A percentile compares a stretch with the other conserved stretches of the same genome.
phyloP scores from a whole-genome alignment of 768 basidiomycete species.

The Boletus sensibilis region DNA sequence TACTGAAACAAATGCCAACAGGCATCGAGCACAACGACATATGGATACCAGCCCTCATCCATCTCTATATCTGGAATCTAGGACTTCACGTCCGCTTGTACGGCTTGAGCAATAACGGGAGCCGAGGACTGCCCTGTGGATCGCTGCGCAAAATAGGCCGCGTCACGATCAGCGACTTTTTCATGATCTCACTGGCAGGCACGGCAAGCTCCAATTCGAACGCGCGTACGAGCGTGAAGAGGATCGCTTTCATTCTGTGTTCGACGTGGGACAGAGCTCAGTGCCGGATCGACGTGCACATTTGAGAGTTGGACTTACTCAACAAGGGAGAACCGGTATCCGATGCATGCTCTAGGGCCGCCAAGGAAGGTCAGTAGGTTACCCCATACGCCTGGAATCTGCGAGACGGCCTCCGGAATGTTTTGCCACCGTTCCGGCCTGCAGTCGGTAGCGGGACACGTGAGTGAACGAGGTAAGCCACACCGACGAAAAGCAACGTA shows the following conservation, averaged over 20 bases:
- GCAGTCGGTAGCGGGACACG: not conserved
- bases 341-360: conserved; percentile 66
- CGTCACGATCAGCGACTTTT: not conserved
- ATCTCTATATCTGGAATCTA: not conserved
- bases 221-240: conserved; percentile 9
- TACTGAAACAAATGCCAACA: not conserved
- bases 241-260: conserved; percentile 6
- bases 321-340: conserved; percentile 61
- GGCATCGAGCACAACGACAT: not conserved
- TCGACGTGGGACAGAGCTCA: not conserved
- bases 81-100: not conserved
- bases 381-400: conserved; percentile 61
- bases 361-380: conserved; percentile 61
- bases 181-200: conserved; percentile 3
- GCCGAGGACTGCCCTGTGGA: not conserved
- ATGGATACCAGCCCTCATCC: not conserved
- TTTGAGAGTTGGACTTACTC: conserved; percentile 41
- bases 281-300: too few species aligned
- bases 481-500: conserved; percentile 23
- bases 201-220: conserved; percentile 13
- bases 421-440: conserved; percentile 68
- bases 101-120: conserved; percentile 10
- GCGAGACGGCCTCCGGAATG: conserved; percentile 41
- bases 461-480: not conserved
- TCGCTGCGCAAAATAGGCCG: conserved; percentile 8